Percentiles rank a stretch among this genome's conserved stretches.
Evolutionary conservation across 768 basidiomycete genomes (phyloP).

Genomic region (Mycena sanguinolenta): DNA sequence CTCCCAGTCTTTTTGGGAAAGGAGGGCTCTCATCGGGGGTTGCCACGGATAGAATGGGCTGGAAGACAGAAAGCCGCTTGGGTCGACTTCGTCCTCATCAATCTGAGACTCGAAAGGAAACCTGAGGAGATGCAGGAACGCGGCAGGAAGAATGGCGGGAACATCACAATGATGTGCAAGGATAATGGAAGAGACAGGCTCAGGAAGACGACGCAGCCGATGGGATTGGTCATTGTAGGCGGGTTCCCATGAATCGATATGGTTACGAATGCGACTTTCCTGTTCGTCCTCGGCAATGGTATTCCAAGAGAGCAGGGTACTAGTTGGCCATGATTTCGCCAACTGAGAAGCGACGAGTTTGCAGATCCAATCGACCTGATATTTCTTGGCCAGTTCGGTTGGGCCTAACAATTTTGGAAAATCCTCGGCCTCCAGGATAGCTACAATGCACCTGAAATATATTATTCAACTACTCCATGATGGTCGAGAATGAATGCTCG

Average conservation of each 20-base stretch:
- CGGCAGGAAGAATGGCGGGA: conserved; percentile 5
- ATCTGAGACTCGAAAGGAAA: conserved; percentile 1
- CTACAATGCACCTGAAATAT: neutral
- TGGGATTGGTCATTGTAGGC: neutral
- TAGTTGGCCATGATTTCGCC: conserved; percentile 4
- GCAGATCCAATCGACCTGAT: conserved; percentile 26
- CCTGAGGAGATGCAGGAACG: conserved; percentile 10
- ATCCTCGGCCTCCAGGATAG: neutral
- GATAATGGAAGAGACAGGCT: conserved; percentile 15
- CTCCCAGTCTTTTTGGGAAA: neutral
- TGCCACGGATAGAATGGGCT: neutral
- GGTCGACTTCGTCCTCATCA: neutral
- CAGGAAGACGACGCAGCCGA: conserved; percentile 1
- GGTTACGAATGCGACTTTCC: neutral
- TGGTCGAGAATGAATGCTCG: too few relatives aligned
- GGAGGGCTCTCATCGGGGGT: neutral
- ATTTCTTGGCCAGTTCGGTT: conserved; percentile 9
- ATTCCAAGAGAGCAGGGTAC: neutral
- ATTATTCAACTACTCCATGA: neutral
- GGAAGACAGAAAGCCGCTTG: too few relatives aligned
- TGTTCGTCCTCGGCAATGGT: neutral
- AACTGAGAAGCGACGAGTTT: conserved; percentile 17
- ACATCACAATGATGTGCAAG: conserved; percentile 13
- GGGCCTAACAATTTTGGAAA: conserved; percentile 10
- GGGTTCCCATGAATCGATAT: neutral